Conservation (phyloP, 768 basidiomycete genomes). For the Rhizopogon vulgaris region DNA sequence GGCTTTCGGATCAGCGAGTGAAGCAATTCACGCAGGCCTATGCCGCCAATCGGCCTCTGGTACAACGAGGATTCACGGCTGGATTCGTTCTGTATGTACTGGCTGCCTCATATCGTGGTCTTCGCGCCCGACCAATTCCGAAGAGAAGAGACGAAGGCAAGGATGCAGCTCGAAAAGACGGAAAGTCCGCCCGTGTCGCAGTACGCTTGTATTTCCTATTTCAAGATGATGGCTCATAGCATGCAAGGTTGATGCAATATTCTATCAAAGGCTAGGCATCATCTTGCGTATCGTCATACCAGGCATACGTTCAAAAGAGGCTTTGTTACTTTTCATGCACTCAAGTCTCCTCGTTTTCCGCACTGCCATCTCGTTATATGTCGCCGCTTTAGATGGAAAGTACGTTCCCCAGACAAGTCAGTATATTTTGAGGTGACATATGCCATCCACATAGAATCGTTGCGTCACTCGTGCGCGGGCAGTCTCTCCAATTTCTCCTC, state of each 20-base stretch:
- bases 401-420: constrained; percentile 29
- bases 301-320: constrained; percentile 78
- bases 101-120: constrained; percentile 50
- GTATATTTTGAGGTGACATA: not conserved
- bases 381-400: constrained; percentile 91
- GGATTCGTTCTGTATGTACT: constrained; percentile 71
- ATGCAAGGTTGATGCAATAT: constrained; percentile 79
- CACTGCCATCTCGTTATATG: constrained; percentile 89
- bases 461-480: constrained; percentile 86
- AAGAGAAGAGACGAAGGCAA: constrained; percentile 13
- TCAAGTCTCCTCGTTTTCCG: constrained; percentile 83
- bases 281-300: constrained; percentile 90
- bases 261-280: constrained; percentile 72
- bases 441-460: constrained; percentile 61
- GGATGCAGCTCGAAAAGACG: constrained; percentile 21
- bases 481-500: constrained; percentile 67
- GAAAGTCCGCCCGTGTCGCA: constrained; percentile 57
- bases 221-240: not conserved
- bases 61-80: constrained; percentile 67
- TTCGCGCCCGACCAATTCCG: constrained; percentile 39
- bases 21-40: constrained; percentile 49
- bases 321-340: constrained; percentile 80
- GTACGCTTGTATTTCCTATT: constrained; percentile 35
- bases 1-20: constrained; percentile 31
- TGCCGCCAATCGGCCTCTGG: constrained; percentile 53